Conservation (phyloP, 1,139 yeast species). For the Blastobotrys apis region DNA sequence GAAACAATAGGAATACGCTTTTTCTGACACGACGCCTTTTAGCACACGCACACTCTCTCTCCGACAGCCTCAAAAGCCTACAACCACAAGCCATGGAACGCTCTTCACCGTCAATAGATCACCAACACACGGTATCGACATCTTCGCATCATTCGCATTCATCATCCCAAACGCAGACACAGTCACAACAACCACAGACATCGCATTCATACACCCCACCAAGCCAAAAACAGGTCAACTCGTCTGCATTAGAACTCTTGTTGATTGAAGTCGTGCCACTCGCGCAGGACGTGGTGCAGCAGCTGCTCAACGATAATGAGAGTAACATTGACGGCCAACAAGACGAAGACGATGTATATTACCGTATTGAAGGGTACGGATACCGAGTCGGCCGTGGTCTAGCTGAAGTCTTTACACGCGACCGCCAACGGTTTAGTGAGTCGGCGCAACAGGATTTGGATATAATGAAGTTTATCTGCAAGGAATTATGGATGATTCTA, state of each 20-base stretch:
- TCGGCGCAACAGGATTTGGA: constrained; percentile 50
- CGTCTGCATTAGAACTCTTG: constrained; percentile 53
- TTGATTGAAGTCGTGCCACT: constrained; percentile 74
- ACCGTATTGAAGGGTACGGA: constrained; percentile 66
- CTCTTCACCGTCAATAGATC: no score
- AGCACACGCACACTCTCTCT: no score
- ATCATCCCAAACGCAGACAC: no score
- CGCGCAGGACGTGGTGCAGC: constrained; percentile 52
- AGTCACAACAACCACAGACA: no score
- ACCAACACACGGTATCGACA: no score
- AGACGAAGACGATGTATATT: constrained; percentile 51
- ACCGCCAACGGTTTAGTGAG: constrained; percentile 50
- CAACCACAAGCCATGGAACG: no score
- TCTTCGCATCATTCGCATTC: no score
- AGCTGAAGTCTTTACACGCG: constrained; percentile 66
- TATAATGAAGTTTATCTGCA: constrained; percentile 85
- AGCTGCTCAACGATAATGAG: constrained; percentile 30
- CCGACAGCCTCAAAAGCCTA: no score
- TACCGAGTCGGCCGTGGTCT: constrained; percentile 69
- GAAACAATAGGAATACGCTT: no score
- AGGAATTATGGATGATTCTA: constrained; percentile 81
- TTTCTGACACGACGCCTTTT: no score
- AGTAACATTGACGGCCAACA: neutral
- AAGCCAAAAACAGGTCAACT: constrained; percentile 38
- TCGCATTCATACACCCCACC: constrained; percentile 1